Evolutionary conservation across 441 rosid genomes (phyloP).

Genomic region (Hura crepitans): DNA sequence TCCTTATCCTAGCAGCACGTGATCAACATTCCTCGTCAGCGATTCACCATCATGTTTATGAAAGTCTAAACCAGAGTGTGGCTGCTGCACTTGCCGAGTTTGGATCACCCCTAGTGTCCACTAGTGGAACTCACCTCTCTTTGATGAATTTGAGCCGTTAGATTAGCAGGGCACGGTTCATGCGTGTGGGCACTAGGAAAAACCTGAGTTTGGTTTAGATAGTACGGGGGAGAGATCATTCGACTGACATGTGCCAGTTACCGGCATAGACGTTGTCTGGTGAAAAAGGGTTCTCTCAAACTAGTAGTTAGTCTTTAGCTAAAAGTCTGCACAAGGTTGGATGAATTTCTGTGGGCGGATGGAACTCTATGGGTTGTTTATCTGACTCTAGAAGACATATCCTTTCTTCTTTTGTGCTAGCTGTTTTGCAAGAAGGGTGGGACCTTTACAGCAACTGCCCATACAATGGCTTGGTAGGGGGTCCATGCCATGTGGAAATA

Average conservation of each 20-base stretch:
- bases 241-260: too few species aligned
- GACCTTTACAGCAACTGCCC: conserved; percentile 28
- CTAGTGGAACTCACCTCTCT: too few species aligned
- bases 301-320: conserved; percentile 17
- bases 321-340: conserved; percentile 17
- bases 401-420: conserved; percentile 31
- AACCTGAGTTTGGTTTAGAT: conserved; percentile 18
- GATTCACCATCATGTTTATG: conserved; percentile 36
- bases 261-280: too few species aligned
- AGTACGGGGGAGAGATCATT: conserved; percentile 19
- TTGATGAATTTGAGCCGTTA: too few species aligned
- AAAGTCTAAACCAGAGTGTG: conserved; percentile 6
- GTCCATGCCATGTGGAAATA: conserved; percentile 33
- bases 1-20: conserved; percentile 30
- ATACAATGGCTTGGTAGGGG: conserved; percentile 21
- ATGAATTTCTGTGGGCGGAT: conserved; percentile 21
- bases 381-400: conserved; percentile 26
- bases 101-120: too few species aligned
- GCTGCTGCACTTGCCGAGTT: conserved; percentile 11
- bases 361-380: conserved; percentile 17
- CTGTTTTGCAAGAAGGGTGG: conserved; percentile 45
- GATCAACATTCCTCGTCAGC: conserved; percentile 17
- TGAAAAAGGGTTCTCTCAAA: conserved; percentile 17
- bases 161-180: too few species aligned
- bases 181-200: too few species aligned